Evolutionary conservation across 2,329 filamentous ascomycete genomes (phyloP).

Genomic region (Cercospora nicotianae): DNA sequence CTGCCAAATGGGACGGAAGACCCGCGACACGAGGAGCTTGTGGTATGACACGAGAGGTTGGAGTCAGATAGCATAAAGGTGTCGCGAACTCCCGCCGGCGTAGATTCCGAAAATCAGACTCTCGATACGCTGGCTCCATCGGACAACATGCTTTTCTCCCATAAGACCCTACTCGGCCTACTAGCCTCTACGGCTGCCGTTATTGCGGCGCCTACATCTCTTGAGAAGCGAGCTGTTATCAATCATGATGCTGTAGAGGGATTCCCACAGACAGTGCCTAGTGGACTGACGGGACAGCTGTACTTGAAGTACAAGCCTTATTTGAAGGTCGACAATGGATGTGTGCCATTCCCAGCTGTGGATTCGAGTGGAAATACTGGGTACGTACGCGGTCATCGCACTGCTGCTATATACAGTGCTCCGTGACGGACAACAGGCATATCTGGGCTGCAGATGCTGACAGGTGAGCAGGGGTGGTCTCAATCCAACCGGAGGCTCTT

Average conservation of each 20-base stretch:
- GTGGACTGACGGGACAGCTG: constrained; percentile 47
- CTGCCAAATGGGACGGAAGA: background rate
- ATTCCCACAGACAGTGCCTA: constrained; percentile 56
- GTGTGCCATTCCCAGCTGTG: constrained; percentile 63
- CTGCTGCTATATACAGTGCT: background rate
- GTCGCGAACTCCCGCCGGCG: background rate
- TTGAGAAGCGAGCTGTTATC: constrained; percentile 47
- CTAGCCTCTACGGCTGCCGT: background rate
- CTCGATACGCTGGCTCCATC: background rate
- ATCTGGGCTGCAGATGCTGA: background rate
- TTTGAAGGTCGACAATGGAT: constrained; percentile 58
- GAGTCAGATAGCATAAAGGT: background rate
- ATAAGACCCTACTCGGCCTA: background rate
- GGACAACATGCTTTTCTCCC: constrained; percentile 1
- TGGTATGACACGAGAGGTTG: background rate
- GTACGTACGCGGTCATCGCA: constrained; percentile 37
- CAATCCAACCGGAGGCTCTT: constrained; percentile 42
- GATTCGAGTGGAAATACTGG: constrained; percentile 58
- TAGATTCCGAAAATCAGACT: background rate
- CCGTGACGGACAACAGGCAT: background rate
- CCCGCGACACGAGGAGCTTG: background rate
- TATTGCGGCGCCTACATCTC: constrained; percentile 14
- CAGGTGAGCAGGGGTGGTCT: constrained; percentile 45
- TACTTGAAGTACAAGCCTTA: constrained; percentile 59
- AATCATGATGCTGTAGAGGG: constrained; percentile 52